Evolutionary conservation across 1,139 yeast species (phyloP).

Genomic region (Candida pseudoviswanathii): DNA sequence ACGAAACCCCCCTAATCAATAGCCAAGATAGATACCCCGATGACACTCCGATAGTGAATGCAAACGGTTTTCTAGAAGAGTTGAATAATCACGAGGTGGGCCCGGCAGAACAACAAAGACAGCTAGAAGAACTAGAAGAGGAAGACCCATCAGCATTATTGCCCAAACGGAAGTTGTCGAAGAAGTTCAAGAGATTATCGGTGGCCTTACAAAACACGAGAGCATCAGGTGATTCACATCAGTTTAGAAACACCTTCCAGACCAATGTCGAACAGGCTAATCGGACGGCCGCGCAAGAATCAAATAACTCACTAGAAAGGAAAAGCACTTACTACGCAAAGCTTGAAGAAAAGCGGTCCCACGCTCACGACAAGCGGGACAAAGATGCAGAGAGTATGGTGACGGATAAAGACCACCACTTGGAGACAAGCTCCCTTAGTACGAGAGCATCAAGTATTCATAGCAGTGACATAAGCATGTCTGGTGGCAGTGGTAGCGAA

Average conservation of each 20-base stretch:
- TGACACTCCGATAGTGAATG: conserved; percentile 32
- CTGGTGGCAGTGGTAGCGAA: conserved; percentile 2
- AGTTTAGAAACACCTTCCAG: conserved; percentile 45
- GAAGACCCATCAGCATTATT: conserved; percentile 16
- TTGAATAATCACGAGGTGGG: not conserved
- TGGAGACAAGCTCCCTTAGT: conserved; percentile 15
- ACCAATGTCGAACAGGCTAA: conserved; percentile 31
- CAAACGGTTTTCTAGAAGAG: conserved; percentile 12
- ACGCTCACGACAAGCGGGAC: conserved; percentile 1
- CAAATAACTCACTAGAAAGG: conserved; percentile 7
- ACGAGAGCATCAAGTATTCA: conserved; percentile 14
- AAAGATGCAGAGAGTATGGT: conserved; percentile 6
- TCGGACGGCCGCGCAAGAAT: conserved; percentile 5
- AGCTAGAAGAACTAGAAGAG: conserved; percentile 3
- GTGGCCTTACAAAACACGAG: conserved; percentile 38
- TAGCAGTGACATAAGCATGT: conserved; percentile 2
- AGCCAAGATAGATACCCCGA: conserved; percentile 20
- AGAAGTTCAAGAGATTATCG: conserved; percentile 44
- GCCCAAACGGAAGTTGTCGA: conserved; percentile 40
- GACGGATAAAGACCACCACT: conserved; percentile 7
- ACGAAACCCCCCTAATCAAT: conserved; percentile 32
- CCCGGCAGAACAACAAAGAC: not conserved
- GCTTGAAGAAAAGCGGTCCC: conserved; percentile 20
- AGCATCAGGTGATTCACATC: conserved; percentile 44
- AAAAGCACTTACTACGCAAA: conserved; percentile 38